A percentile compares a stretch with the other conserved stretches of the same genome.
Conservation (phyloP, 2,329 filamentous ascomycete species). For the Botrytis tulipae region DNA sequence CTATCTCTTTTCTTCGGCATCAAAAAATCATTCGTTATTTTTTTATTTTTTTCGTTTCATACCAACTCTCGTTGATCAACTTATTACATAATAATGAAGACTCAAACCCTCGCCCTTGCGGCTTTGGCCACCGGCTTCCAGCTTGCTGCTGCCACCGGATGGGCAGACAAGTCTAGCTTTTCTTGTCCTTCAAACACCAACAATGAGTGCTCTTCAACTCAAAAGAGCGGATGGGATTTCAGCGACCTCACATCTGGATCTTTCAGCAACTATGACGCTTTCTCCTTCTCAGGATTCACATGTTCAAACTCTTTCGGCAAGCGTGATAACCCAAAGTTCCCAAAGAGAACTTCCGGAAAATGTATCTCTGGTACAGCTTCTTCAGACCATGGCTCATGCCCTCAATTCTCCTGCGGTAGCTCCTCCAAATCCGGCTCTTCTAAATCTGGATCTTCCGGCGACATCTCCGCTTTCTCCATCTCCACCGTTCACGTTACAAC, state of each 20-base stretch:
- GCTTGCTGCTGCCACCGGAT: slow-evolving; percentile 48
- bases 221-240: slow-evolving; percentile 73
- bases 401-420: slow-evolving; percentile 57
- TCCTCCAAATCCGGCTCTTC: slow-evolving; percentile 1
- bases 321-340: slow-evolving; percentile 49
- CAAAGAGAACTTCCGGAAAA: slow-evolving; percentile 47
- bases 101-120: slow-evolving; percentile 32
- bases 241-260: slow-evolving; percentile 56
- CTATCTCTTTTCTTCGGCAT: slow-evolving; percentile 38
- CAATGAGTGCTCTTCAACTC: slow-evolving; percentile 73
- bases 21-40: slow-evolving; percentile 37
- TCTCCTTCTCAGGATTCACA: slow-evolving; percentile 70
- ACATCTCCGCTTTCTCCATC: slow-evolving; percentile 65
- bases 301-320: slow-evolving; percentile 63
- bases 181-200: slow-evolving; percentile 68
- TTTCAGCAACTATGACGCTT: slow-evolving; percentile 67
- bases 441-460: slow-evolving; percentile 37
- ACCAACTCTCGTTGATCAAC: slow-evolving; percentile 29
- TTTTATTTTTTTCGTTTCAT: slow-evolving; percentile 27
- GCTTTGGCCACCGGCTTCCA: slow-evolving; percentile 40
- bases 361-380: slow-evolving; percentile 56
- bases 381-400: slow-evolving; percentile 47
- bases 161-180: slow-evolving; percentile 55
- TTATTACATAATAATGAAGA: slow-evolving; percentile 43
- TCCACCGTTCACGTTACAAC: slow-evolving; percentile 69